phyloP scores from a whole-genome alignment of 78 protist genomes.

The Dictyostelium capitatum region DNA sequence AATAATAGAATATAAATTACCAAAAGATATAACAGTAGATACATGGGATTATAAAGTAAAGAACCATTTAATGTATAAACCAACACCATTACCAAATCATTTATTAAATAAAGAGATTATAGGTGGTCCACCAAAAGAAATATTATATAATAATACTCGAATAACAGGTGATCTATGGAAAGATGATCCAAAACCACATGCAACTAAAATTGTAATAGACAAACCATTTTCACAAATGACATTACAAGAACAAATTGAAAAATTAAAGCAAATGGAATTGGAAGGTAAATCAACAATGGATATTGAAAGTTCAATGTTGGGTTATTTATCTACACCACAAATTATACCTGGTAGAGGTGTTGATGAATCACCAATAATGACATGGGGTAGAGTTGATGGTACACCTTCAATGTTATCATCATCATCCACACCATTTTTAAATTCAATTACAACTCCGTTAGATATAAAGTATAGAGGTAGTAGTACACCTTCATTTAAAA shows the following conservation, averaged over 20 bases:
- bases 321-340: constrained; percentile 43
- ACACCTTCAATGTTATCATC: constrained; percentile 57
- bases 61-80: constrained; percentile 47
- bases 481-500: constrained; percentile 42
- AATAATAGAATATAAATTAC: background rate
- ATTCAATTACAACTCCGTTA: constrained; percentile 27
- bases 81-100: background rate
- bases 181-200: background rate
- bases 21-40: background rate
- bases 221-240: constrained; percentile 41
- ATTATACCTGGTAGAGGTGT: constrained; percentile 3
- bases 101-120: background rate
- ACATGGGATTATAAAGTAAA: constrained; percentile 54
- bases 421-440: background rate
- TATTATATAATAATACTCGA: constrained; percentile 38
- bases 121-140: constrained; percentile 43
- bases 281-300: constrained; percentile 21
- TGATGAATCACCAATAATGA: constrained; percentile 84
- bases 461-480: background rate
- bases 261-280: constrained; percentile 27
- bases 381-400: constrained; percentile 86
- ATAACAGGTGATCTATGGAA: constrained; percentile 4
- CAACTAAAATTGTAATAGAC: background rate
- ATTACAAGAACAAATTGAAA: constrained; percentile 49
- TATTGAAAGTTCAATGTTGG: constrained; percentile 22